These are phyloP conservation scores for Thalia dealbata DNA, from an alignment of 176 grass and related monocot species.

Conservation along the genomic window DNA sequence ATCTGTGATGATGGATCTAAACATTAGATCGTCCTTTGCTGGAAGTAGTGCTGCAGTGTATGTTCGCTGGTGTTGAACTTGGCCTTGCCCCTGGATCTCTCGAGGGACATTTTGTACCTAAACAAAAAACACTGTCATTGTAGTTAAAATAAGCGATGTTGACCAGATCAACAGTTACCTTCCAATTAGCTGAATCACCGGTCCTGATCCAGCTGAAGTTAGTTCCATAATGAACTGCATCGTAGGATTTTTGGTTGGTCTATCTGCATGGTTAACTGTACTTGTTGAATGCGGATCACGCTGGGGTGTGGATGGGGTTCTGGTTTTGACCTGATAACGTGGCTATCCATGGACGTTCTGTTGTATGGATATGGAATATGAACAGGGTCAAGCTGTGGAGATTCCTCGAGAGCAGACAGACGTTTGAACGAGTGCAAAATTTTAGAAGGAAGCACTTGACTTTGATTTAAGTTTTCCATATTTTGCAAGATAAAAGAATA, in stretches of 20 bases:
- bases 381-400: neutral
- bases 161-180: neutral
- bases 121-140: neutral
- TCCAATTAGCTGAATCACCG: neutral
- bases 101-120: neutral
- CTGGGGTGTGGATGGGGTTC: neutral
- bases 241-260: neutral
- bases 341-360: neutral
- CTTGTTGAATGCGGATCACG: neutral
- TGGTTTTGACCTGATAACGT: neutral
- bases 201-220: neutral
- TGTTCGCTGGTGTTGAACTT: neutral
- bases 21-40: neutral
- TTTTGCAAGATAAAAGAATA: neutral
- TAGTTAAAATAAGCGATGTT: neutral
- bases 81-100: slow-evolving; percentile 1
- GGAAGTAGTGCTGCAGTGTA: neutral
- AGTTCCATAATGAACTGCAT: neutral
- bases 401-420: neutral
- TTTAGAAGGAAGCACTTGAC: neutral
- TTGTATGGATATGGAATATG: neutral
- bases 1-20: no score
- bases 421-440: neutral
- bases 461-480: neutral
- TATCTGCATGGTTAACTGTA: neutral